phyloP scores from a whole-genome alignment of 345 rosid genomes.

The Syzygium oleosum region DNA sequence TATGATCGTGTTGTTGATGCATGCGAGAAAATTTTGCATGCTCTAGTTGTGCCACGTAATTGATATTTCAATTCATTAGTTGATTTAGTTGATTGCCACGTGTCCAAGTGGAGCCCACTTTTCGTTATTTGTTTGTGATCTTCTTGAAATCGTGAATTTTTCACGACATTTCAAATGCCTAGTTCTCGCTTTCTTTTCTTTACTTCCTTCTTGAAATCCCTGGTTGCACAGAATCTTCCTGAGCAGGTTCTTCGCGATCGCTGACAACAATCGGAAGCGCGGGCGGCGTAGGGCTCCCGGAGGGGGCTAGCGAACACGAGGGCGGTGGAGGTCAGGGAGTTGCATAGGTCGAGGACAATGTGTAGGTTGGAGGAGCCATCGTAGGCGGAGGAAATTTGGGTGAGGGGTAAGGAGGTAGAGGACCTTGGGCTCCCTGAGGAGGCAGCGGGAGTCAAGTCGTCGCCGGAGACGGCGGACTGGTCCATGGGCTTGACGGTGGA shows the following conservation, averaged over 20 bases:
- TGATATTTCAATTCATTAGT: neutral
- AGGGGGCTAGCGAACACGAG: neutral
- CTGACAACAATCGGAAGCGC: rapidly evolving
- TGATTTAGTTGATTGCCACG: neutral
- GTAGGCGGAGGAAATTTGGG: neutral
- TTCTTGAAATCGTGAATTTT: neutral
- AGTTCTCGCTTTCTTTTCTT: rapidly evolving
- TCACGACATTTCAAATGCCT: neutral
- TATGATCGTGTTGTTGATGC: too few relatives aligned
- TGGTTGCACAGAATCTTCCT: neutral
- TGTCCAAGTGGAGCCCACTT: rapidly evolving
- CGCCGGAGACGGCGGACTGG: neutral
- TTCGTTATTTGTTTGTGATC: rapidly evolving
- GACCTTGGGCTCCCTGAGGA: neutral
- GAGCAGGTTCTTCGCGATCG: neutral
- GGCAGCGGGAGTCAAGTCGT: neutral
- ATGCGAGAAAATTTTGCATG: neutral
- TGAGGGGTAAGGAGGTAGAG: neutral
- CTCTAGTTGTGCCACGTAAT: neutral
- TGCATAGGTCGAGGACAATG: too few relatives aligned
- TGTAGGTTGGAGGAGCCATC: neutral
- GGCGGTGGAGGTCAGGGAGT: neutral
- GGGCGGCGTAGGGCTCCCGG: neutral
- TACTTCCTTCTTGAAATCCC: neutral
- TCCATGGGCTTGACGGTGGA: rapidly evolving